Conservation (phyloP, 192 early-diverging fungal genomes). For the Podochytrium sp. region DNA sequence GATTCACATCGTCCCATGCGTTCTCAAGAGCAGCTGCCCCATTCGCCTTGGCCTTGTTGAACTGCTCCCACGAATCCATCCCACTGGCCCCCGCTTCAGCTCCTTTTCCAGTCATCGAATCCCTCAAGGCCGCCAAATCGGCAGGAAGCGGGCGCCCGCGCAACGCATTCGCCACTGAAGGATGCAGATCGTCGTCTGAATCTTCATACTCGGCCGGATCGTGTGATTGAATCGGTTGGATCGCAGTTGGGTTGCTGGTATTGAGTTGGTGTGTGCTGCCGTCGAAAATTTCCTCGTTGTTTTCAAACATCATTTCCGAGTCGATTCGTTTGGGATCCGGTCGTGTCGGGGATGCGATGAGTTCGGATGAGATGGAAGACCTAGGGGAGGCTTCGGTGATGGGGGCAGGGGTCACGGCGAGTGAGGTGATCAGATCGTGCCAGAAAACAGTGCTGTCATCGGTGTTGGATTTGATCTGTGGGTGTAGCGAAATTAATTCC, state of each 20-base stretch:
- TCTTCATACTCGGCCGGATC: constrained; percentile 26
- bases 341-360: not conserved
- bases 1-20: constrained; percentile 33
- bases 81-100: not conserved
- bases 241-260: not conserved
- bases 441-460: constrained; percentile 32
- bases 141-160: constrained; percentile 23
- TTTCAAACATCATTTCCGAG: constrained; percentile 23
- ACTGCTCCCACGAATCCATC: constrained; percentile 10
- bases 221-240: not conserved
- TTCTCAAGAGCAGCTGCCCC: constrained; percentile 7
- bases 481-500: not conserved
- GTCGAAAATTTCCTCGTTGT: constrained; percentile 22
- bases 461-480: constrained; percentile 24
- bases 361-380: not conserved
- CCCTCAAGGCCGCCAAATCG: constrained; percentile 21
- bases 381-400: constrained; percentile 26
- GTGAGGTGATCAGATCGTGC: constrained; percentile 33
- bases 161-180: constrained; percentile 22
- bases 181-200: constrained; percentile 21
- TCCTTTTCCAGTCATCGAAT: not conserved
- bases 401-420: constrained; percentile 18
- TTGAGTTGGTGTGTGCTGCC: not conserved
- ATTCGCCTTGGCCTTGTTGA: not conserved
- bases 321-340: not conserved